Conservation (phyloP, 2,329 filamentous ascomycete genomes). For the Sordariomycetes sp. region DNA sequence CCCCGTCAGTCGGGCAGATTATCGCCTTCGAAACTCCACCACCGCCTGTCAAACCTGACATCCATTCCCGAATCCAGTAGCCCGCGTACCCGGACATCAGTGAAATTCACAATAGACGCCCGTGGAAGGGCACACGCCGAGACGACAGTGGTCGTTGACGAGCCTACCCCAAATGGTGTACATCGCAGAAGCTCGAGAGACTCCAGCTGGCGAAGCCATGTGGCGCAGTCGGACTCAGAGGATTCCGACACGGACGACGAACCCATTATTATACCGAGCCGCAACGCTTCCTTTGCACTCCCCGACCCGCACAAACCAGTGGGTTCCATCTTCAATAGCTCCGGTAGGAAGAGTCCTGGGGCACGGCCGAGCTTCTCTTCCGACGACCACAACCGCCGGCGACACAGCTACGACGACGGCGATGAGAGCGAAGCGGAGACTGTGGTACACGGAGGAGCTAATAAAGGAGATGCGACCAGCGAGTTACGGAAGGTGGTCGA, state of each 20-base stretch:
- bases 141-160: conserved; percentile 28
- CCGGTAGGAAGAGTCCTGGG: conserved; percentile 32
- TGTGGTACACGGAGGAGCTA: conserved; percentile 31
- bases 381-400: conserved; percentile 13
- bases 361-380: conserved; percentile 21
- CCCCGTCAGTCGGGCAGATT: conserved; percentile 28
- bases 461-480: conserved; percentile 42
- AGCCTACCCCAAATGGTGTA: conserved; percentile 12
- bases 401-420: conserved; percentile 20
- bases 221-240: conserved; percentile 23
- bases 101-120: conserved; percentile 51
- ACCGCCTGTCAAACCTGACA: conserved; percentile 35
- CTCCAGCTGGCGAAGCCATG: conserved; percentile 5
- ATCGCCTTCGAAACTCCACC: conserved; percentile 36
- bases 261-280: conserved; percentile 50
- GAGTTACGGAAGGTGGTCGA: conserved; percentile 47
- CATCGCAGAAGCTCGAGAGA: conserved; percentile 8
- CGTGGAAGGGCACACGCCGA: conserved; percentile 44
- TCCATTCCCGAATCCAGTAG: conserved; percentile 43
- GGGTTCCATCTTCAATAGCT: conserved; percentile 31
- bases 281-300: conserved; percentile 39
- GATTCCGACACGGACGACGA: conserved; percentile 50
- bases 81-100: conserved; percentile 35
- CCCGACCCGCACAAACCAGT: conserved; percentile 38
- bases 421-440: conserved; percentile 47